phyloP scores from a whole-genome alignment of 202 grass and related monocot species.

The Digitaria exilis region DNA sequence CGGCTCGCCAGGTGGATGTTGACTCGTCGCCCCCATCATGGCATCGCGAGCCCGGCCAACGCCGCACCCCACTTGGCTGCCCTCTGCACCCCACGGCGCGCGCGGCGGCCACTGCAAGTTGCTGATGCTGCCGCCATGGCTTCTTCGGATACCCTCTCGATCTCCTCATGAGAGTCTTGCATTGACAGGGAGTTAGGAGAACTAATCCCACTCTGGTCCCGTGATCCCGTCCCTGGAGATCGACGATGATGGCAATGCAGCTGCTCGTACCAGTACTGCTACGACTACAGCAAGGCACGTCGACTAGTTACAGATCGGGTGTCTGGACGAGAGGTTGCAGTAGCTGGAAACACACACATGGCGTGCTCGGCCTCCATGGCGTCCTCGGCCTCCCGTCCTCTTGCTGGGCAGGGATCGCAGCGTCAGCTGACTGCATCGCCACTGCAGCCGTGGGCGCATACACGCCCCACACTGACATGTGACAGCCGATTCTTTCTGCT shows the following conservation, averaged over 20 bases:
- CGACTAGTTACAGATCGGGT: not conserved
- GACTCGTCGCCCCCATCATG: not conserved
- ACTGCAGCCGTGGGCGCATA: not conserved
- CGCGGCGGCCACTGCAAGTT: not conserved
- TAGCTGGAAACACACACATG: not conserved
- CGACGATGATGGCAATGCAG: not conserved
- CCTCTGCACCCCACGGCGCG: too few relatives aligned
- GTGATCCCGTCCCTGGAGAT: too few relatives aligned
- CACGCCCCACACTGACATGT: not conserved
- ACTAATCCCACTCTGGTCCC: too few relatives aligned
- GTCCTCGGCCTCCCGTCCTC: not conserved
- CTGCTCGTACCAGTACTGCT: too few relatives aligned
- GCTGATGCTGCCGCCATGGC: not conserved
- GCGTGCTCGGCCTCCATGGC: not conserved
- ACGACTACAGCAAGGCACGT: not conserved
- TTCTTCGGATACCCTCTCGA: not conserved
- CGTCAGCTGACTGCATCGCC: not conserved
- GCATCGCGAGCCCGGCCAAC: not conserved
- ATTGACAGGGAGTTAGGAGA: not conserved
- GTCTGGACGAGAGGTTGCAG: not conserved
- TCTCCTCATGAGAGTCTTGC: not conserved
- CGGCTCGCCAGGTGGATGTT: constrained; percentile 29
- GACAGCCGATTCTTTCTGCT: not conserved
- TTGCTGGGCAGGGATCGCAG: not conserved
- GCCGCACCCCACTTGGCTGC: not conserved